Base-by-base conservation (phyloP, 2,329 filamentous ascomycete genomes). In the Fusarium xylarioides region DNA sequence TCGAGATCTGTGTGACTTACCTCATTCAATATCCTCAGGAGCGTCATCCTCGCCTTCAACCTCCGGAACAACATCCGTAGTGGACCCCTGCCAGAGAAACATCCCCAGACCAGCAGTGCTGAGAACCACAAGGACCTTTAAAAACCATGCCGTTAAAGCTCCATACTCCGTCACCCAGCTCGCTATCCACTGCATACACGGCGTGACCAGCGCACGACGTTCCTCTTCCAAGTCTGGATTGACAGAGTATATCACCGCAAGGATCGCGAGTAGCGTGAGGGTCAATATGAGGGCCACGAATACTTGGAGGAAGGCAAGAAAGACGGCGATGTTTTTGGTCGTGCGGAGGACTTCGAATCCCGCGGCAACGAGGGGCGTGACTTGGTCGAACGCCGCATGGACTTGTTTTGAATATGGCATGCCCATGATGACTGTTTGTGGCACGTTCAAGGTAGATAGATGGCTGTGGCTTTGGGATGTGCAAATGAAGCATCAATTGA, bases 381-480 rank as follows among this genome's bases (percentile, higher is more conserved):
- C 65, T 37, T 68, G 65, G 1, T 68, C 65, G 2, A 68, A 68
- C 6, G 65, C 65, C 19, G 63, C 47, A 6, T 68, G 32, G 19
- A 68, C 65, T 54, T 68, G 47, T 50, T 68, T 68, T 0, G 65
- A 68, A 32, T 68, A 68, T 14, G 65, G 65, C 63, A 68, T 68
- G 1, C 65, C 65, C 65, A 68, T 68, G 14, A 14, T 19, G 16
- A 32, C 21, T 15, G 6, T 5, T n/a, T 11, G 14, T 44, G 6
- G 4, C 10, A 12, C 12, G 9, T 12, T 7, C 0, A 7, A 16
- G 2, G 4, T 26, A 9, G 14, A 37, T 26, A 9, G 14, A 37
- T 16, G 9, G 6, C 4, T 16, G 8, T 37, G 23, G 4, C 0
- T 53, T 2, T 11, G 19, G 6, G 12, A 2, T 21, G 4, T 4